A percentile compares a stretch with the other conserved stretches of the same genome.
These are phyloP conservation scores for Fusarium papillatum DNA, from an alignment of 2,329 filamentous ascomycete species.

Conservation along the genomic window DNA sequence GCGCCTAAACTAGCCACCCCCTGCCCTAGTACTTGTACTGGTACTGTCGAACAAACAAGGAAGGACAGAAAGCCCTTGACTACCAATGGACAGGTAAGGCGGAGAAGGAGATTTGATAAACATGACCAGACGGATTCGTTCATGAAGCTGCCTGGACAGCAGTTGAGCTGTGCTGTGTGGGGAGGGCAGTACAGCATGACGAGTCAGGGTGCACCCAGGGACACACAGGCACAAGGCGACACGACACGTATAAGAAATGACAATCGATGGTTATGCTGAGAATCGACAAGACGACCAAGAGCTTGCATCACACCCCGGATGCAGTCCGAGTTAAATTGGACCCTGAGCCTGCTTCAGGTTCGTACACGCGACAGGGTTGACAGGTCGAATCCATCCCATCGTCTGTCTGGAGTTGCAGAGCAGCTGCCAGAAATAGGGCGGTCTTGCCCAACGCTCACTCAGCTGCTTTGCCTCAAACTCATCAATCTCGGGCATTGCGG, in stretches of 20 bases:
- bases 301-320: slow-evolving; percentile 6
- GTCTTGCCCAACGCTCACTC: not conserved
- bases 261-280: not conserved
- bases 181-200: not conserved
- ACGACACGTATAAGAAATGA: not conserved
- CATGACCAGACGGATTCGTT: not conserved
- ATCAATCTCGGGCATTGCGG: not conserved
- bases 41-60: not conserved
- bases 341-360: slow-evolving; percentile 7
- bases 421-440: not conserved
- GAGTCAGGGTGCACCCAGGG: not conserved
- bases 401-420: not conserved
- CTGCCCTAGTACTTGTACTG: not conserved
- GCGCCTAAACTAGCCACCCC: slow-evolving; percentile 6
- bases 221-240: not conserved
- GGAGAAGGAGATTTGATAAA: not conserved
- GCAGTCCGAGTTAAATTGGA: slow-evolving; percentile 8
- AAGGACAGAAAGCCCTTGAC: not conserved
- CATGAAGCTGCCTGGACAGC: not conserved
- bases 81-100: slow-evolving; percentile 5
- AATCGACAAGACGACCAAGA: slow-evolving; percentile 6
- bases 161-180: not conserved
- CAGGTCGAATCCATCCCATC: not conserved
- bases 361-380: not conserved
- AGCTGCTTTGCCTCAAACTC: not conserved